Conservation (phyloP, 257 asterid genomes). For the Solanum phureja region DNA sequence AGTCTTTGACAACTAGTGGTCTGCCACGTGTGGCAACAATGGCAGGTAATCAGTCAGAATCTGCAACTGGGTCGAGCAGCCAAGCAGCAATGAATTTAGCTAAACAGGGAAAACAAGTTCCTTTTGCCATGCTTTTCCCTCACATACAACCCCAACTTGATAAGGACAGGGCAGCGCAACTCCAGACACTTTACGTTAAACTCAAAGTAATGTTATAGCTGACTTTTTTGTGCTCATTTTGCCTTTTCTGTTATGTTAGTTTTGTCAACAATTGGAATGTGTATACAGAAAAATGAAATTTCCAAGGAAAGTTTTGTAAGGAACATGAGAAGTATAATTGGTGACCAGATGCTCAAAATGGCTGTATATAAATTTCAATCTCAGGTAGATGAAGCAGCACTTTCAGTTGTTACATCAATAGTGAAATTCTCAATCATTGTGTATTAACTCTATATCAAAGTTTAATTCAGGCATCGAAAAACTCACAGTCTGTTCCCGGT, state of each 20-base stretch:
- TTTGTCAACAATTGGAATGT: neutral
- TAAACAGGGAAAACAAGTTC: slow-evolving; percentile 78
- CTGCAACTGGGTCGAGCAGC: slow-evolving; percentile 25
- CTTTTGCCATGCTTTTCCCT: slow-evolving; percentile 86
- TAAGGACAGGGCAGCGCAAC: slow-evolving; percentile 86
- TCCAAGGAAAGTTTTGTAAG: slow-evolving; percentile 73
- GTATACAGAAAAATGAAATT: slow-evolving; percentile 73
- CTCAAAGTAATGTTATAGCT: slow-evolving; percentile 49
- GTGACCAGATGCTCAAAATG: slow-evolving; percentile 89
- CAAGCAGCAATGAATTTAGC: slow-evolving; percentile 13
- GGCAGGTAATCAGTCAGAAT: slow-evolving; percentile 33
- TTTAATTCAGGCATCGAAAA: slow-evolving; percentile 44
- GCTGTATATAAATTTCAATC: slow-evolving; percentile 79
- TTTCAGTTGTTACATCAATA: neutral
- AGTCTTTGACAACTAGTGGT: slow-evolving; percentile 27
- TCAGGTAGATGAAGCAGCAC: slow-evolving; percentile 31
- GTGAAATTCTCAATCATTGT: neutral
- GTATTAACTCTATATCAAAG: slow-evolving; percentile 6
- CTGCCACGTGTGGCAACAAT: slow-evolving; percentile 28
- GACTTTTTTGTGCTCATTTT: slow-evolving; percentile 1
- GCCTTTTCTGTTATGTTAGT: slow-evolving; percentile 1
- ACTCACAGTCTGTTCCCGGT: slow-evolving; percentile 28
- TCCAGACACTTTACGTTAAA: slow-evolving; percentile 53
- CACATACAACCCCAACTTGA: slow-evolving; percentile 82
- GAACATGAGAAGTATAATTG: slow-evolving; percentile 82